phyloP scores from a whole-genome alignment of 2,329 filamentous ascomycete genomes.

The Juglanconis sp. region DNA sequence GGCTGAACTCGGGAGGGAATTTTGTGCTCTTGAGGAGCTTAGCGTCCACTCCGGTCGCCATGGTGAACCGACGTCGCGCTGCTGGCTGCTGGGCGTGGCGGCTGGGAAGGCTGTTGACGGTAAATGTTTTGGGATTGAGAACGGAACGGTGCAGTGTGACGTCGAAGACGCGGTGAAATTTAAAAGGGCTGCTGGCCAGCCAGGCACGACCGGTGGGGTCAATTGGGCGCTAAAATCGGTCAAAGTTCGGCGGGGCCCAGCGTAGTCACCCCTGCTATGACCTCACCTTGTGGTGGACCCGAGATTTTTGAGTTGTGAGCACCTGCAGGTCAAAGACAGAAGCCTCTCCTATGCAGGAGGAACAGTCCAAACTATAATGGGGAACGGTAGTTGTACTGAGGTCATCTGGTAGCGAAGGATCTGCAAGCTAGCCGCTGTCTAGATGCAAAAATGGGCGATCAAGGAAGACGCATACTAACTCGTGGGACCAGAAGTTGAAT shows the following conservation, averaged over 20 bases:
- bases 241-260: conserved; percentile 7
- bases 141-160: neutral
- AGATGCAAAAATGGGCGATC: too few species aligned
- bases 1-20: conserved; percentile 88
- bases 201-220: neutral
- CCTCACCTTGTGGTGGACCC: neutral
- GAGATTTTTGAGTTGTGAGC: neutral
- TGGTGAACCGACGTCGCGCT: conserved; percentile 34
- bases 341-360: too few species aligned
- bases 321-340: too few species aligned
- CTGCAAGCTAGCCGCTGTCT: too few species aligned
- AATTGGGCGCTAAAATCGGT: neutral
- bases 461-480: too few species aligned
- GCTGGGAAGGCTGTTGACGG: neutral
- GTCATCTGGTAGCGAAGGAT: too few species aligned
- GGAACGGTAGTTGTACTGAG: too few species aligned
- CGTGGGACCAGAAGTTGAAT: too few species aligned
- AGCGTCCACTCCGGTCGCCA: conserved; percentile 82
- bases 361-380: too few species aligned
- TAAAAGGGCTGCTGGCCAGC: neutral
- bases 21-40: conserved; percentile 89
- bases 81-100: conserved; percentile 9
- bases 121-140: neutral
- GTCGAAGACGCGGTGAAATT: neutral
- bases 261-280: conserved; percentile 13